Evolutionary conservation across 768 basidiomycete species (phyloP).

Genomic region (Leccinum variicolor): DNA sequence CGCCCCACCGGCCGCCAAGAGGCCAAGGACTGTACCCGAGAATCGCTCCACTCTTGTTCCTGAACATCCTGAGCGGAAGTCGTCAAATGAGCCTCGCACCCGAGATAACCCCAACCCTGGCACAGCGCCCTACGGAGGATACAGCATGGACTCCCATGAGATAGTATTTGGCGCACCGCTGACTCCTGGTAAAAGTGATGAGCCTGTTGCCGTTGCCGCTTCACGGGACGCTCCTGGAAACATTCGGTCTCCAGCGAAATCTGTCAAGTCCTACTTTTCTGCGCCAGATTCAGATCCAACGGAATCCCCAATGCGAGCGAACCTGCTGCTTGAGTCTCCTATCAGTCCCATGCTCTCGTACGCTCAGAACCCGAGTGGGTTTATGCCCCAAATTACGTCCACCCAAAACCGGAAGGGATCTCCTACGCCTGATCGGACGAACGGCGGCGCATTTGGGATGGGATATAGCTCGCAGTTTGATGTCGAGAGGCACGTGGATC

Average conservation of each 20-base stretch:
- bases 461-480: conserved; percentile 59
- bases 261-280: conserved; percentile 36
- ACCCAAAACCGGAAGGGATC: conserved; percentile 30
- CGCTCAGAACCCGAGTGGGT: conserved; percentile 32
- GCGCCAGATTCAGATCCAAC: conserved; percentile 35
- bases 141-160: neutral
- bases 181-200: conserved; percentile 4
- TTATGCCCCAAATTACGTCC: conserved; percentile 37
- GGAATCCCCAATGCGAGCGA: conserved; percentile 22
- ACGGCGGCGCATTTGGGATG: conserved; percentile 33
- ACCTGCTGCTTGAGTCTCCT: conserved; percentile 33
- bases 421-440: conserved; percentile 13
- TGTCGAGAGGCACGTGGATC: conserved; percentile 50
- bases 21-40: conserved; percentile 13
- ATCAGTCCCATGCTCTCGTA: conserved; percentile 34
- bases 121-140: neutral
- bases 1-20: conserved; percentile 26
- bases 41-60: neutral
- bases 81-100: conserved; percentile 5
- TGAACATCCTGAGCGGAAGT: neutral
- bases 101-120: conserved; percentile 2
- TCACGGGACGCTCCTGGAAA: conserved; percentile 3
- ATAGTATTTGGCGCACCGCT: neutral
- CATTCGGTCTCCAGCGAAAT: conserved; percentile 30
- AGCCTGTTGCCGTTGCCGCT: neutral